A percentile compares a stretch with the other conserved stretches of the same genome.
These are phyloP conservation scores for Epichloe sp. DNA, from an alignment of 2,329 filamentous ascomycete species.

Conservation along the genomic window DNA sequence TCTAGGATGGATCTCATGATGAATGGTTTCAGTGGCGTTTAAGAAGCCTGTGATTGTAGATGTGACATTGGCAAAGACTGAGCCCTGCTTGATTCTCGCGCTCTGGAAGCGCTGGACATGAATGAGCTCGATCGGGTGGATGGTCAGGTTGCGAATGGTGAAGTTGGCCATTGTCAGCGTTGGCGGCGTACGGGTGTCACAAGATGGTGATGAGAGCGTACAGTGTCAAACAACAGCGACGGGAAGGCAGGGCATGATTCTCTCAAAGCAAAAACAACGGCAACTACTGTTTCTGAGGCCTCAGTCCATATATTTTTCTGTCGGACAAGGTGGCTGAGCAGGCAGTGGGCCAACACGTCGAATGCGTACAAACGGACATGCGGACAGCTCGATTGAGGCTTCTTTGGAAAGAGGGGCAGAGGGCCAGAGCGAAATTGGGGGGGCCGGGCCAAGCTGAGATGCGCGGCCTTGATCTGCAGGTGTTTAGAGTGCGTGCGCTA, in stretches of 20 bases:
- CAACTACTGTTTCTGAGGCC: neutral
- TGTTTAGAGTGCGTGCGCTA: too few species aligned
- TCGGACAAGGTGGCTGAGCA: neutral
- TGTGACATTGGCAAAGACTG: constrained; percentile 33
- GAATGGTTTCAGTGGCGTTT: constrained; percentile 25
- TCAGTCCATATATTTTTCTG: neutral
- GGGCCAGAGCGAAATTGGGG: neutral
- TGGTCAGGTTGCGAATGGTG: constrained; percentile 72
- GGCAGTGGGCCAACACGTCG: neutral
- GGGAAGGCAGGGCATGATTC: neutral
- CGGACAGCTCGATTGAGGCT: neutral
- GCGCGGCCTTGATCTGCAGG: too few species aligned
- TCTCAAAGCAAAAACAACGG: neutral
- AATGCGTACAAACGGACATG: neutral
- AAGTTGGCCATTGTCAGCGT: constrained; percentile 38
- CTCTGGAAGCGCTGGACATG: constrained; percentile 59
- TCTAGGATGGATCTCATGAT: constrained; percentile 27
- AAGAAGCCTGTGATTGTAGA: constrained; percentile 30
- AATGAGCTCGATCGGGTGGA: constrained; percentile 58
- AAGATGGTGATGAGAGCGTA: neutral
- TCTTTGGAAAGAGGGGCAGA: neutral
- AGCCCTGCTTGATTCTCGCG: constrained; percentile 26
- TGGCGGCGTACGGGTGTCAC: neutral
- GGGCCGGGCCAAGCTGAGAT: neutral
- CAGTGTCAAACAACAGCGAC: neutral